These are phyloP conservation scores for Cichorium intybus DNA, from an alignment of 140 eudicot genomes.

Conservation along the genomic window DNA sequence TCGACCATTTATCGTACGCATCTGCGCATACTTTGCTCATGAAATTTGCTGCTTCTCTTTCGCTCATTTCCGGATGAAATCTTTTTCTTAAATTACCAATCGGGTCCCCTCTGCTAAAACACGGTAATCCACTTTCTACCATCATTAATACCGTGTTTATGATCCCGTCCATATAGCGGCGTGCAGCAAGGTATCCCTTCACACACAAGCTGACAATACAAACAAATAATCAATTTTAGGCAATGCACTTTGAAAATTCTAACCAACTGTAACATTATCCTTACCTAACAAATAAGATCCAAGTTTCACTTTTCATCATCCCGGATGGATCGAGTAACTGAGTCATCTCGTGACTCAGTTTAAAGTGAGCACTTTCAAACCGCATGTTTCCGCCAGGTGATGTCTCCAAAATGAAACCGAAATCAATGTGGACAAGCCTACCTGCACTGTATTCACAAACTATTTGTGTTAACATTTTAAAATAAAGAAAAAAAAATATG, in stretches of 20 bases:
- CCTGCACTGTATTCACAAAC: slow-evolving; percentile 66
- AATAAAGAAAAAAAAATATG: not conserved
- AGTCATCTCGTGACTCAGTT: slow-evolving; percentile 99
- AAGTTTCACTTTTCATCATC: slow-evolving; percentile 93
- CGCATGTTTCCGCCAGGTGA: slow-evolving; percentile 99
- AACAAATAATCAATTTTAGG: too few species aligned
- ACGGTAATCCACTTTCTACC: slow-evolving; percentile 94
- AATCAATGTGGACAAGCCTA: slow-evolving; percentile 97
- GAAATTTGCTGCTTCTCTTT: slow-evolving; percentile 93
- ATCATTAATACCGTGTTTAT: slow-evolving; percentile 78
- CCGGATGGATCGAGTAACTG: slow-evolving; percentile 98
- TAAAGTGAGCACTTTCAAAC: slow-evolving; percentile 98
- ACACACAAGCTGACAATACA: slow-evolving; percentile 74
- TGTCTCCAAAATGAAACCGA: slow-evolving; percentile 95
- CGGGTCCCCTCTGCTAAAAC: slow-evolving; percentile 98
- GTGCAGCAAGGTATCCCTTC: slow-evolving; percentile 97
- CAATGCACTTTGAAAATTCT: too few species aligned
- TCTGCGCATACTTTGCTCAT: slow-evolving; percentile 90
- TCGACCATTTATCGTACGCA: slow-evolving; percentile 97
- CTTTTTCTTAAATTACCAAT: slow-evolving; percentile 92
- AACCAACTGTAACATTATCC: not conserved
- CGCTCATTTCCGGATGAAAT: slow-evolving; percentile 97
- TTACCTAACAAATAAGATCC: slow-evolving; percentile 89
- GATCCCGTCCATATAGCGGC: slow-evolving; percentile 92
- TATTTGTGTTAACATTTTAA: not conserved